phyloP scores from a whole-genome alignment of 495 filamentous ascomycete genomes.

The Chaetomium fimeti region DNA sequence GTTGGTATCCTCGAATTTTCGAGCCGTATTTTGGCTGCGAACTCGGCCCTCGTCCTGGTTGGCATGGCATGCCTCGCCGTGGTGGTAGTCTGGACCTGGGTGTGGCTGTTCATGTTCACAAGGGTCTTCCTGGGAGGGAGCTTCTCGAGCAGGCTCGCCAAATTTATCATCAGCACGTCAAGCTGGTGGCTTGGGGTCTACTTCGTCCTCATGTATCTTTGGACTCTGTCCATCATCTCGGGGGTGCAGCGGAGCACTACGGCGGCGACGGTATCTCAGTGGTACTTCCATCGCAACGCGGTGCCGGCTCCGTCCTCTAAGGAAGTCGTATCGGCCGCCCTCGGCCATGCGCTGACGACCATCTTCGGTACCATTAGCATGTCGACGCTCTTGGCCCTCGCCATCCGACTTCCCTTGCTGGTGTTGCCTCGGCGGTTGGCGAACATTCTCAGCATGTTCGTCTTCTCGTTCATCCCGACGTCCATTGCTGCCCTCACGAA shows the following conservation, averaged over 20 bases:
- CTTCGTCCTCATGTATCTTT: constrained; percentile 91
- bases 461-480: constrained; percentile 77
- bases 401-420: constrained; percentile 82
- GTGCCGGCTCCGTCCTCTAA: constrained; percentile 71
- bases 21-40: constrained; percentile 79
- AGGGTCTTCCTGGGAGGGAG: constrained; percentile 87
- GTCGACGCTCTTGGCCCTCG: constrained; percentile 73
- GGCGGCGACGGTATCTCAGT: constrained; percentile 93
- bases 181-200: constrained; percentile 89
- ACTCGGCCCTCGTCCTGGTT: constrained; percentile 76
- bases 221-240: constrained; percentile 82
- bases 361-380: constrained; percentile 92
- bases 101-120: constrained; percentile 96
- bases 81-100: constrained; percentile 87
- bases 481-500: constrained; percentile 82
- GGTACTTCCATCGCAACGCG: constrained; percentile 94
- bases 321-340: constrained; percentile 77
- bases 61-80: constrained; percentile 73
- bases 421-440: constrained; percentile 73
- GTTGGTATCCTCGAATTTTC: constrained; percentile 88
- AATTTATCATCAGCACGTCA: constrained; percentile 75
- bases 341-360: constrained; percentile 74
- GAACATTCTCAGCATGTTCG: constrained; percentile 62
- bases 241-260: constrained; percentile 88
- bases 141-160: constrained; percentile 55